phyloP scores from a whole-genome alignment of 1,139 yeast genomes.

The Pichia sp. region DNA sequence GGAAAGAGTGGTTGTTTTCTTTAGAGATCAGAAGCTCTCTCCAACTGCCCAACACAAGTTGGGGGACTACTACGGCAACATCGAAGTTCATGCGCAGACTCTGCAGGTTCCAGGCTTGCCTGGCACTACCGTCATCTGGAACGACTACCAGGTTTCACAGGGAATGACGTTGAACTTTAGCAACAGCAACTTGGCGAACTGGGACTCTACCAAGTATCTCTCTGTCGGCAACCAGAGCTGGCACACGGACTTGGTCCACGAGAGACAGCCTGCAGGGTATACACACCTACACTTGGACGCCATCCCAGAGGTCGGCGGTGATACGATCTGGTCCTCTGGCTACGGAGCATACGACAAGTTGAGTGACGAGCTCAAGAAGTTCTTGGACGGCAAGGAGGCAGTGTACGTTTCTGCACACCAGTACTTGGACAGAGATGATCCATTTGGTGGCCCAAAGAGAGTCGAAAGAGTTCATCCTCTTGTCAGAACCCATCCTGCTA shows the following conservation, averaged over 20 bases:
- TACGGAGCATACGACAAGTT: slow-evolving; percentile 45
- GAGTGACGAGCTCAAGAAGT: slow-evolving; percentile 44
- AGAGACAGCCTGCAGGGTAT: slow-evolving; percentile 45
- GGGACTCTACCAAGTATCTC: slow-evolving; percentile 20
- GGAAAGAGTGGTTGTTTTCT: slow-evolving; percentile 47
- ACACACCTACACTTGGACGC: slow-evolving; percentile 46
- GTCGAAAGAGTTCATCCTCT: slow-evolving; percentile 45
- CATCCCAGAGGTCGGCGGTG: slow-evolving; percentile 47
- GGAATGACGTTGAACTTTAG: slow-evolving; percentile 16
- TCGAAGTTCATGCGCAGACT: slow-evolving; percentile 46
- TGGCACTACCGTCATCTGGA: slow-evolving; percentile 42
- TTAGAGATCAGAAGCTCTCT: slow-evolving; percentile 44
- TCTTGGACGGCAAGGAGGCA: slow-evolving; percentile 47
- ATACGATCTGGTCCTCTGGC: slow-evolving; percentile 47
- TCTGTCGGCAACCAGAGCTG: slow-evolving; percentile 28
- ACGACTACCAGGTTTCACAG: slow-evolving; percentile 32
- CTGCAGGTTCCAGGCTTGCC: slow-evolving; percentile 41
- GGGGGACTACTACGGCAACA: slow-evolving; percentile 44
- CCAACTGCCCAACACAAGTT: slow-evolving; percentile 43
- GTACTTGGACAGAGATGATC: background rate
- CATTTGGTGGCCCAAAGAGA: slow-evolving; percentile 24
- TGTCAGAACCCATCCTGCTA: slow-evolving; percentile 50
- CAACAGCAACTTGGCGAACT: slow-evolving; percentile 23
- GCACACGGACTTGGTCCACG: slow-evolving; percentile 49
- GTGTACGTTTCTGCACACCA: slow-evolving; percentile 21